These are phyloP conservation scores for Scedosporium aurantiacum DNA, from an alignment of 2,329 filamentous ascomycete species.

Conservation along the genomic window DNA sequence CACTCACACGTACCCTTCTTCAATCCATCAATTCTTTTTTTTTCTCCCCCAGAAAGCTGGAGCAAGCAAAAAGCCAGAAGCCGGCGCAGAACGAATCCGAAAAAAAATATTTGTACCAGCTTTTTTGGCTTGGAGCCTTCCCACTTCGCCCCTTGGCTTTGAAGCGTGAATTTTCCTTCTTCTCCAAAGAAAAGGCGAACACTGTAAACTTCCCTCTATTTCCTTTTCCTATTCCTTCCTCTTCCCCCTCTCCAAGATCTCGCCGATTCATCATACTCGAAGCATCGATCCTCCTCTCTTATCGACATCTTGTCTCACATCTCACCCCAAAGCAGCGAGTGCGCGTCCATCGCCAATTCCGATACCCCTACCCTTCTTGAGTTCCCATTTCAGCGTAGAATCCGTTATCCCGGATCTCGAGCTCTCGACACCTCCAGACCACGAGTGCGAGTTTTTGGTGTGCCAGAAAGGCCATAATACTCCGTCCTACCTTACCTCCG, in stretches of 20 bases:
- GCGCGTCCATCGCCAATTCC: no score
- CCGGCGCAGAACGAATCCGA: background rate
- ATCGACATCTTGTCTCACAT: background rate
- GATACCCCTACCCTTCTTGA: no score
- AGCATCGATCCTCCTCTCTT: background rate
- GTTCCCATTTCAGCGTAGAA: no score
- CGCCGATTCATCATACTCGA: background rate
- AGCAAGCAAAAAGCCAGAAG: background rate
- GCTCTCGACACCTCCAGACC: no score
- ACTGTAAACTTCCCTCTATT: background rate
- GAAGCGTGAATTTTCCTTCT: background rate
- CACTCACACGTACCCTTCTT: background rate
- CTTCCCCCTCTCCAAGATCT: background rate
- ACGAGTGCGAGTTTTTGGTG: no score
- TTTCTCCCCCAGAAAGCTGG: no score
- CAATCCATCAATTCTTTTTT: background rate
- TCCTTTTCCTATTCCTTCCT: background rate
- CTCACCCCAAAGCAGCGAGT: background rate
- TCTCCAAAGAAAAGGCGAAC: background rate
- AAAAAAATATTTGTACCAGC: constrained; percentile 1
- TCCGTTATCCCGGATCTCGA: no score
- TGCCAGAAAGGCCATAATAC: no score
- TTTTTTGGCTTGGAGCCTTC: background rate
- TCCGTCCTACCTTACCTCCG: no score
- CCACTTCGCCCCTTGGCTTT: background rate